Base-by-base conservation (phyloP, 139 green algal genomes). In the Closterium sp. region DNA sequence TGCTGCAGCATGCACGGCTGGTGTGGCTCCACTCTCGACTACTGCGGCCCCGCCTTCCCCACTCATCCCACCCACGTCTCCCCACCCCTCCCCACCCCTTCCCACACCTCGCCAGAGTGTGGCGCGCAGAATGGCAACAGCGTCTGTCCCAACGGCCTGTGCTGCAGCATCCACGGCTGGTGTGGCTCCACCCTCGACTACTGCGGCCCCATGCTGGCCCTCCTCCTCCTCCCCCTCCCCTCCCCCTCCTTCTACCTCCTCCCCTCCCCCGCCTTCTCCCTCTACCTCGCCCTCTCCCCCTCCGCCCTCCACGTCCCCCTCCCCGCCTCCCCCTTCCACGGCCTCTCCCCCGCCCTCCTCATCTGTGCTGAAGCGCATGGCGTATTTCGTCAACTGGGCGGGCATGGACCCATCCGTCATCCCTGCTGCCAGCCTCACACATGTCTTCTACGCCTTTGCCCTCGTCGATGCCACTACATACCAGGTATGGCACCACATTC, bases 381-480 rank as follows among this genome's bases (percentile, higher is more conserved):
- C 28, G 0, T 90, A 90, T 1, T 90, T 84, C 24, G 27, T 31
- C 34, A 38, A 31, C 28, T 90, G 88, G 88, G 88, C 88, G 28
- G 88, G 28, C 88, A 86, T 90, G 38, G n/a, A 84, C 42, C 88
- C 88, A 29, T 31, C 29, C 1, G 0, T 24, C n/a, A 88, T 90
- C 27, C 27, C n/a, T 22, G 42, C 88, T 22, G 88, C 38, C 27
- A 87, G 19, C 24, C 34, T 50, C 88, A 90, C 88, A 4, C 88
- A 90, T 38, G 28, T 90, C 30, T 31, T 90, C 88, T 90, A 90
- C 1, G 88, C 88, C 28, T 90, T 90, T 79, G 88, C 88, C 7
- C 88, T 86, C 38, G 19, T 90, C 29, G 1, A 90, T 31, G 13
- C 62, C 62, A 0, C 62, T 0, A 79, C 62, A 6, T 79, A 79